Evolutionary conservation across 163 green algal species (phyloP).

Genomic region (Volvox carteri): DNA sequence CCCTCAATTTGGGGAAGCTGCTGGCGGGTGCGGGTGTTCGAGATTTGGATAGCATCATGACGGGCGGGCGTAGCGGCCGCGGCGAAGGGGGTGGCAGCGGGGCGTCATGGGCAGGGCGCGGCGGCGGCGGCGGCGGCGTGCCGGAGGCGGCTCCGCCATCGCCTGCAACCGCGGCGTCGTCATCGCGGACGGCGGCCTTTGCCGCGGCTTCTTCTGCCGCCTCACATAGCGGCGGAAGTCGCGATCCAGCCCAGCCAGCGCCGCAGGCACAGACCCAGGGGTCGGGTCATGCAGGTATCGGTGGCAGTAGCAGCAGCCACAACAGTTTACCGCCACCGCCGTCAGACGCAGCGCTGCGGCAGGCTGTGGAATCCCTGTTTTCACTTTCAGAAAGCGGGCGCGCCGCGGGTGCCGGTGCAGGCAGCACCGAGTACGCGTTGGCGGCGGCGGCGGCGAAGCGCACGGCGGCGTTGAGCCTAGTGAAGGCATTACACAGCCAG

Average conservation of each 20-base stretch:
- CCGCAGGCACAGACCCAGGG: not conserved
- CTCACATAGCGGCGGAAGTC: too few species aligned
- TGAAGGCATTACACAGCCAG: slow-evolving; percentile 23
- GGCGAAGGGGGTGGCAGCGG: not conserved
- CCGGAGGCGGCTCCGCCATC: not conserved
- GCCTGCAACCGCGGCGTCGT: not conserved
- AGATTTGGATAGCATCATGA: not conserved
- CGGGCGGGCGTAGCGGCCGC: not conserved
- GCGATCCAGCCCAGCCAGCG: not conserved
- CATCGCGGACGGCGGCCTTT: not conserved
- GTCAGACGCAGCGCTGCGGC: not conserved
- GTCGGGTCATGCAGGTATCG: too few species aligned
- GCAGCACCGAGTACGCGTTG: not conserved
- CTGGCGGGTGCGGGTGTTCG: slow-evolving; percentile 15
- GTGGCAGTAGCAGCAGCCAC: not conserved
- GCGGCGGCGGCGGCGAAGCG: slow-evolving; percentile 1
- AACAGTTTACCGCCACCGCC: slow-evolving; percentile 2
- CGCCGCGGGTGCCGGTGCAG: not conserved
- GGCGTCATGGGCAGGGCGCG: not conserved
- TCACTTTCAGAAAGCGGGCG: not conserved
- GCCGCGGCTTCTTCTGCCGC: not conserved
- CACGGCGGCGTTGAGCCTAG: not conserved
- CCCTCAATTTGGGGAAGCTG: slow-evolving; percentile 34
- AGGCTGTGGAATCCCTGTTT: slow-evolving; percentile 17
- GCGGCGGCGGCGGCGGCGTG: not conserved